Evolutionary conservation across 2,329 filamentous ascomycete genomes (phyloP), one percentile per base, ranked within the genome.

Genomic region (Graphilbum sp.): DNA sequence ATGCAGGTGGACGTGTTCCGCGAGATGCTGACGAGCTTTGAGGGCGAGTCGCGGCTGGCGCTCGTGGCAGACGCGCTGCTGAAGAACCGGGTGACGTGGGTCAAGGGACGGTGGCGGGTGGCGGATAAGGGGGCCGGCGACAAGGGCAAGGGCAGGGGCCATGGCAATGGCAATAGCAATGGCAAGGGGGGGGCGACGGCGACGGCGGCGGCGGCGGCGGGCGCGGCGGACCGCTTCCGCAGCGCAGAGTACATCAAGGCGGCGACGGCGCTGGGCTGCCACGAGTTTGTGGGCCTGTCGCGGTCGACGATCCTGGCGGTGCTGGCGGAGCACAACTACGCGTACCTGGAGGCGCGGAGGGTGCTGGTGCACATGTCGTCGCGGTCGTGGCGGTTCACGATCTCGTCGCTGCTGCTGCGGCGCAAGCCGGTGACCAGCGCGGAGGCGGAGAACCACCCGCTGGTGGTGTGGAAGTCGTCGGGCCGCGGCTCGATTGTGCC

Each of bases 1-100:
- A 65, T 87, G n/a, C 79, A 85, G 55, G 66, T 82, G 42, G 80
- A 87, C 47, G 82, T 87, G 16, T 84, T 90, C 52, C 72, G 82
- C 33, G 82, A 88, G 60, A 81, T 90, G 70, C 71, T 90, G 35
- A 60, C 67, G 30, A 79, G 66, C 50, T 79, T 87, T 52, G 78
- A 79, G 49, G 74, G 77, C 48, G 79, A 87, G 55, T 88, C 81
- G 44, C 66, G 81, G 46, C 59, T 88, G 19, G 77, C 82, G 32
- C 67, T 90, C 35, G 77, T 87, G 21, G 82, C 82, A 12, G 82
- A 90, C 52, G 70, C 75, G 36, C 61, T 90, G 41, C 63, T 90
- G 41, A 85, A 82, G 59, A 75, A 79, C 49, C 72, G 74, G 27
- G 67, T 71, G 38, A 68, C 71, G 36, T 83, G 75, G 66, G 75